Percentiles rank a stretch among this genome's conserved stretches.
These are phyloP conservation scores for Cyberlindnera veronae DNA, from an alignment of 805 yeast genomes.

Conservation along the genomic window DNA sequence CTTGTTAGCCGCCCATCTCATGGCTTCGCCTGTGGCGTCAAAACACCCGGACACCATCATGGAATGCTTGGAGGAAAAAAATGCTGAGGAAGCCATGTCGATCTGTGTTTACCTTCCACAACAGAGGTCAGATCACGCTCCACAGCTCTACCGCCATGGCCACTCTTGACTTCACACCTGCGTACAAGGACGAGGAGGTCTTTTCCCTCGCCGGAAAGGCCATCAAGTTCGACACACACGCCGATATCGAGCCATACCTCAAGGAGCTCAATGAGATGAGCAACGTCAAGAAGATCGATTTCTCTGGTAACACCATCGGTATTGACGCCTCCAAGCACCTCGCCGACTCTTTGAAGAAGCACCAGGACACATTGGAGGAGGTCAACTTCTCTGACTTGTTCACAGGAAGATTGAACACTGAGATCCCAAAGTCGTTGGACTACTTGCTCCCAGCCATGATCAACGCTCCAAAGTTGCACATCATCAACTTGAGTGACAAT, in stretches of 20 bases:
- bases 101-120: not conserved
- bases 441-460: constrained; percentile 70
- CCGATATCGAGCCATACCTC: constrained; percentile 70
- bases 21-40: not conserved
- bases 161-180: constrained; percentile 35
- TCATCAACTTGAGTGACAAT: constrained; percentile 85
- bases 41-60: constrained; percentile 5
- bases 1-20: no score
- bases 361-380: constrained; percentile 50
- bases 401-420: constrained; percentile 92
- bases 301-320: constrained; percentile 94
- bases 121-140: no score
- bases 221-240: constrained; percentile 66
- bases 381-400: constrained; percentile 88
- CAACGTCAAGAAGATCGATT: constrained; percentile 55
- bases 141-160: constrained; percentile 40
- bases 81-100: no score
- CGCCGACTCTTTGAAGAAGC: constrained; percentile 48
- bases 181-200: constrained; percentile 43
- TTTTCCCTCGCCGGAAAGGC: constrained; percentile 73
- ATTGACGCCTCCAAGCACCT: constrained; percentile 78
- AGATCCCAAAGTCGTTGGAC: constrained; percentile 81
- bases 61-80: not conserved
- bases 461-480: constrained; percentile 61
- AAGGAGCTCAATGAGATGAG: constrained; percentile 45